Base-by-base conservation (phyloP, 139 green algal genomes). In the Dunaliella primolecta region DNA sequence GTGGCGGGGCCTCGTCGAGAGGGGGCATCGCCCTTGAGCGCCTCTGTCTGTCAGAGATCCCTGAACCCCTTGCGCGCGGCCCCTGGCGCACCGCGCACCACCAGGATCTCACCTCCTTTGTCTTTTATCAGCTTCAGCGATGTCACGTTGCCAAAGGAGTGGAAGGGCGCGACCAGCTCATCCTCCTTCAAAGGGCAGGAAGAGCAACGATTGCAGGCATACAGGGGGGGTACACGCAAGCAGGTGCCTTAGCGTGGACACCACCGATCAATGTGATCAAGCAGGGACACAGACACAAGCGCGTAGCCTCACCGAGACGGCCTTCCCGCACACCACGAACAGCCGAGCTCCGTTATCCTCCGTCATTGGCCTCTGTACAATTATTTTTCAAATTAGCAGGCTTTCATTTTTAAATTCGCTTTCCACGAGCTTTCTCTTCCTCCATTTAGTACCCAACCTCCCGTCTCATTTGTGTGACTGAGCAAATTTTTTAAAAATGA, bases 51-150 rank as follows among this genome's bases (percentile, higher is more conserved):
- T n/a, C n/a, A 64, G 7, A 64, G 46, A 64, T 64, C 46, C 46
- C 46, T 25, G 7, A 64, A 64, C 46, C 46, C 46, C 46, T 64
- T 64, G 46, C 15, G 46, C n/a, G n/a, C n/a, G n/a, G n/a, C n/a
- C 46, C 46, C 46, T 15, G 15, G 46, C 46, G 46, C 15, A n/a
- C n/a, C n/a, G n/a, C n/a, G n/a, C n/a, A n/a, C n/a, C n/a, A 2
- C 75, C 30, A 78, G 71, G 2, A 1, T 83, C 89, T 88, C 81
- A 97, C 93, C 94, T 88, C 94, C 94, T 82, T 97, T 97, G 70
- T 97, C 94, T 3, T 90, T 89, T n/a, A 97, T 89, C 23, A 96
- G 64, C 85, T 95, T 97, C 27, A 96, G 90, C 37, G 91, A 92
- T 72, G 93, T 85, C 0, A 96, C 75, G 25, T 74, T 85, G 57